A percentile compares a stretch with the other conserved stretches of the same genome.
phyloP scores from a whole-genome alignment of 192 early-diverging fungal genomes.

The Helicostylum pulchrum region DNA sequence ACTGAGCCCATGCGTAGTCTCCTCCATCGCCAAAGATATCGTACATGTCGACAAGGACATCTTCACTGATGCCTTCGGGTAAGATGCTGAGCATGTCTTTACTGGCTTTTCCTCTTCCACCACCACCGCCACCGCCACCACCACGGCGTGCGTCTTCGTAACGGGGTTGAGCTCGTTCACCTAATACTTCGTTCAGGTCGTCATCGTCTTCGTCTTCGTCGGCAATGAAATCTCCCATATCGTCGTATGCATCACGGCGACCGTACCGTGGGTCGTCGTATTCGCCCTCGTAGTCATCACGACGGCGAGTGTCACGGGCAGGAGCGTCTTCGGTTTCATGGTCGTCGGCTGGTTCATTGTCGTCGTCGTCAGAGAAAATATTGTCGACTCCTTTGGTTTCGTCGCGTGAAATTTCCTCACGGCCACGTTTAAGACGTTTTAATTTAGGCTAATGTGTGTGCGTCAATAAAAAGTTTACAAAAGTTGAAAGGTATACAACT shows the following conservation, averaged over 20 bases:
- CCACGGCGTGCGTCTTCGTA: conserved; percentile 31
- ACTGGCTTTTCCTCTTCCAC: conserved; percentile 19
- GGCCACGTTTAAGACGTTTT: conserved; percentile 75
- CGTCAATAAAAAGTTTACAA: background rate
- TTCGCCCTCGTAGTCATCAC: conserved; percentile 44
- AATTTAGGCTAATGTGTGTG: conserved; percentile 43
- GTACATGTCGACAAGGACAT: conserved; percentile 71
- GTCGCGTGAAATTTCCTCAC: conserved; percentile 43
- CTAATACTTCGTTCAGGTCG: conserved; percentile 34
- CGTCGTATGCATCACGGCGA: conserved; percentile 39
- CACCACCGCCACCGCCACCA: too few relatives aligned
- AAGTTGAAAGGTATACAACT: background rate
- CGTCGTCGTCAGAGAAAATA: conserved; percentile 62
- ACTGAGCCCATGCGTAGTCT: conserved; percentile 73
- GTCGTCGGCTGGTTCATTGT: conserved; percentile 69
- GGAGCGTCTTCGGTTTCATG: conserved; percentile 46
- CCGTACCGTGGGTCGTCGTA: conserved; percentile 31
- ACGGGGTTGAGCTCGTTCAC: conserved; percentile 30
- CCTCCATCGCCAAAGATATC: conserved; percentile 91
- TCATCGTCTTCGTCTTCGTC: conserved; percentile 48
- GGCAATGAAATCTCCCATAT: conserved; percentile 52
- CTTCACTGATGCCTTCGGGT: conserved; percentile 26
- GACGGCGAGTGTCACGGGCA: conserved; percentile 48
- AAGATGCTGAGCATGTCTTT: conserved; percentile 28
- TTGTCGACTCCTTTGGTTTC: conserved; percentile 40